These are phyloP conservation scores for Alisma plantagoaquatica DNA, from an alignment of 106 monocot species.

Conservation along the genomic window DNA sequence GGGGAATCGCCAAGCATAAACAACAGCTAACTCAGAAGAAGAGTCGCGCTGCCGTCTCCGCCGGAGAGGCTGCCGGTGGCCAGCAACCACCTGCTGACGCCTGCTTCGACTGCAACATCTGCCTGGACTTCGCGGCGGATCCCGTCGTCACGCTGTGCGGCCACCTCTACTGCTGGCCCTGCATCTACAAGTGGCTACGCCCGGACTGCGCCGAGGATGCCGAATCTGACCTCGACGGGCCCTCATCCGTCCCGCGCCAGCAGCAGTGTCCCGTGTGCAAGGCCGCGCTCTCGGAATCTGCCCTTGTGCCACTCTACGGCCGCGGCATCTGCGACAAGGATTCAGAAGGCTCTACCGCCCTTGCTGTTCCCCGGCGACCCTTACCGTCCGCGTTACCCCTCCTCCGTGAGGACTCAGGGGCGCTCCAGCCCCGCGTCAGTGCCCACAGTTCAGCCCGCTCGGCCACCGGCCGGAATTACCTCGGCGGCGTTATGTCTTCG, in stretches of 20 bases:
- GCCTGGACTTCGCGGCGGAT: conserved; percentile 57
- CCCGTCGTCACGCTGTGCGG: conserved; percentile 97
- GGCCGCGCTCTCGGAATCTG: conserved; percentile 39
- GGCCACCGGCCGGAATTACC: too few species aligned
- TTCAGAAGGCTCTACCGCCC: too few species aligned
- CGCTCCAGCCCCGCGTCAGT: too few species aligned
- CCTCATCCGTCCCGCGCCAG: too few species aligned
- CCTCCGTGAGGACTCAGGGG: too few species aligned
- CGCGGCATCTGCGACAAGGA: conserved; percentile 22
- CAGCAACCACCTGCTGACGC: conserved; percentile 20
- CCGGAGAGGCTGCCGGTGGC: too few species aligned
- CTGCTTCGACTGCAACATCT: conserved; percentile 97
- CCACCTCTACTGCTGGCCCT: conserved; percentile 99
- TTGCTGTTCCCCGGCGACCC: conserved; percentile 24
- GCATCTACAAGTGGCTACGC: conserved; percentile 85
- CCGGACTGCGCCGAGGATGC: conserved; percentile 4
- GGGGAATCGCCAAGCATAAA: too few species aligned
- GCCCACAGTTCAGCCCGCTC: too few species aligned
- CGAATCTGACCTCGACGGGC: too few species aligned
- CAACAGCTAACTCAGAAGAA: neutral
- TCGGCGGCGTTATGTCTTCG: too few species aligned
- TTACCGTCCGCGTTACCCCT: conserved; percentile 33
- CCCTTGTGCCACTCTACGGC: conserved; percentile 81
- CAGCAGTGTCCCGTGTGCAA: conserved; percentile 88
- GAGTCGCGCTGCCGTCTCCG: too few species aligned